A percentile compares a stretch with the other conserved stretches of the same genome.
Evolutionary conservation across 805 yeast species (phyloP).

Genomic region (Zygosaccharomyces lentus): DNA sequence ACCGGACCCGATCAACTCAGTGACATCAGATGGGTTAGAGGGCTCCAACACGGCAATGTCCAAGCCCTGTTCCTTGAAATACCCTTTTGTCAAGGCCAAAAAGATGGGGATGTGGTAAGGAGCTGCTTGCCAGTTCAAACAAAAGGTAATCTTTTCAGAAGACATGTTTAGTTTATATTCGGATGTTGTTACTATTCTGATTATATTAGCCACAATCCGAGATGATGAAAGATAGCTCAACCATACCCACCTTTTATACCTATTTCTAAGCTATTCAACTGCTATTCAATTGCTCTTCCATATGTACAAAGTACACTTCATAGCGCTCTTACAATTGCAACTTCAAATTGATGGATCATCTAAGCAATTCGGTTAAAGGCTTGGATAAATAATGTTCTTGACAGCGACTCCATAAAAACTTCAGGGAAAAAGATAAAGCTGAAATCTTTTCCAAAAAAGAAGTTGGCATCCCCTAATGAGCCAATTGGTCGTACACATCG

Average conservation of each 20-base stretch:
- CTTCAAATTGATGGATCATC: background rate
- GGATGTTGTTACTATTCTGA: background rate
- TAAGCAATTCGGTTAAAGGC: constrained; percentile 1
- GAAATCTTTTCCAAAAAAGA: background rate
- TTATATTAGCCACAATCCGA: background rate
- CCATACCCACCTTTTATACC: constrained; percentile 1
- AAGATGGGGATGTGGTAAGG: constrained; percentile 54
- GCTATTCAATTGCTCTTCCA: too few relatives aligned
- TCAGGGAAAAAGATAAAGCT: background rate
- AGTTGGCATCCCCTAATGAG: constrained; percentile 11
- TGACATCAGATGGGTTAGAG: constrained; percentile 54
- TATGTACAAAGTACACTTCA: background rate
- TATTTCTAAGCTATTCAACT: background rate
- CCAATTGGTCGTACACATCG: constrained; percentile 11
- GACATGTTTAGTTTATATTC: constrained; percentile 29
- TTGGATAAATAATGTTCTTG: background rate
- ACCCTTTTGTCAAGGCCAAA: constrained; percentile 48
- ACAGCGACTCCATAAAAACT: constrained; percentile 1
- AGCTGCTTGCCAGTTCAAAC: constrained; percentile 51
- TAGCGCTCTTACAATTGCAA: constrained; percentile 5
- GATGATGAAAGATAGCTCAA: background rate
- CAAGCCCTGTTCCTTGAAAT: constrained; percentile 46
- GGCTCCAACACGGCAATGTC: constrained; percentile 53
- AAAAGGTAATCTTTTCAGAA: constrained; percentile 47
- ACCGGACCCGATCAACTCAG: constrained; percentile 53